A percentile compares a stretch with the other conserved stretches of the same genome.
These are phyloP conservation scores for Brassica rapa DNA, from an alignment of 345 rosid species.

Conservation along the genomic window DNA sequence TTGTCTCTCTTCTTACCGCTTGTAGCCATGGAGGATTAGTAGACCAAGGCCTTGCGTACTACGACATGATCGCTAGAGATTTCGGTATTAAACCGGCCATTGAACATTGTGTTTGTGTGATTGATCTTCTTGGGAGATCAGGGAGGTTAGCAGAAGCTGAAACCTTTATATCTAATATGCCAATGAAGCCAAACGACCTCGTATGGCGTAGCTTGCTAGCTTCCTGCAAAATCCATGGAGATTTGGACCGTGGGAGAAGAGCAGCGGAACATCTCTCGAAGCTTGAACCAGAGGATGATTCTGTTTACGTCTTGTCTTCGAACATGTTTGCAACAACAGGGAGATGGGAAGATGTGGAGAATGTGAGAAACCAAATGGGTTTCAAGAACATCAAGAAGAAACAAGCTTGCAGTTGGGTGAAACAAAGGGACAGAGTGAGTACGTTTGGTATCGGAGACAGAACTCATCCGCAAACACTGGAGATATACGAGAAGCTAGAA, in stretches of 20 bases:
- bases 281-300: constrained; percentile 75
- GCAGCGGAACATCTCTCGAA: constrained; percentile 64
- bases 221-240: constrained; percentile 74
- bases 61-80: constrained; percentile 57
- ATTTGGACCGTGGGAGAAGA: constrained; percentile 69
- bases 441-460: constrained; percentile 79
- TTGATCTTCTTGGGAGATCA: constrained; percentile 88
- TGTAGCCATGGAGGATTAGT: constrained; percentile 88
- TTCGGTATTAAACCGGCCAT: constrained; percentile 55
- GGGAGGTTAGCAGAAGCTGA: constrained; percentile 77
- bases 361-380: constrained; percentile 71
- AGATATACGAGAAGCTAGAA: constrained; percentile 68
- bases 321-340: constrained; percentile 83
- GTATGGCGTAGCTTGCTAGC: constrained; percentile 86
- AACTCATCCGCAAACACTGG: constrained; percentile 56
- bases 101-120: constrained; percentile 82
- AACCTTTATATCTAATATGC: constrained; percentile 65
- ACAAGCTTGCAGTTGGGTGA: constrained; percentile 95
- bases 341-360: constrained; percentile 76
- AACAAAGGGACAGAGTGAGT: constrained; percentile 59
- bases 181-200: constrained; percentile 61
- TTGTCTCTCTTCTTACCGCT: constrained; percentile 84
- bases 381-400: constrained; percentile 67
- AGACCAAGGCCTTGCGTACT: constrained; percentile 73
- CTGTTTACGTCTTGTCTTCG: constrained; percentile 79